These are phyloP conservation scores for Colletotrichum brevisporum DNA, from an alignment of 2,329 filamentous ascomycete species.

Conservation along the genomic window DNA sequence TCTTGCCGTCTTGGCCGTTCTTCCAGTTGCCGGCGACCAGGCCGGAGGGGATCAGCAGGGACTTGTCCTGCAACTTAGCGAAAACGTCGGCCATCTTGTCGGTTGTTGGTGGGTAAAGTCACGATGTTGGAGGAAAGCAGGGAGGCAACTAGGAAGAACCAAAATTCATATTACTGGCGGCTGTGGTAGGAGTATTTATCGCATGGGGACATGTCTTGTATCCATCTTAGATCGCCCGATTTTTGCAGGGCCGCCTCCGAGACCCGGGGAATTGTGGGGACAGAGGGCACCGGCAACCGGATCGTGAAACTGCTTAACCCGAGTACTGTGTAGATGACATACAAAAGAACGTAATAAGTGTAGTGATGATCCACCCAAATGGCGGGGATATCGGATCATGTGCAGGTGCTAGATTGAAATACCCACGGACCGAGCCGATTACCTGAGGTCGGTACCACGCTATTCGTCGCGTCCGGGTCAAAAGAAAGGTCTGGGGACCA, in stretches of 20 bases:
- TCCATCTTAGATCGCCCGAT: slow-evolving; percentile 15
- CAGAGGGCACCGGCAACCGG: slow-evolving; percentile 9
- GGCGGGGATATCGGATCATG: neutral
- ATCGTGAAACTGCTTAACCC: slow-evolving; percentile 2
- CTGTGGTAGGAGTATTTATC: neutral
- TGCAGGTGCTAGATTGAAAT: neutral
- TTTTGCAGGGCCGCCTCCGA: slow-evolving; percentile 19
- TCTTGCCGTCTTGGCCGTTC: slow-evolving; percentile 58
- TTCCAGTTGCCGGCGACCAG: slow-evolving; percentile 62
- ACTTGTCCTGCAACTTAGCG: slow-evolving; percentile 20
- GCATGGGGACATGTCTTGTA: neutral
- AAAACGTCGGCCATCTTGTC: slow-evolving; percentile 18
- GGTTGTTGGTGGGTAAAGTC: neutral
- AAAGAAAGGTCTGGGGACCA: no score
- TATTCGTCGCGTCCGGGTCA: neutral
- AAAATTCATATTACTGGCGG: neutral
- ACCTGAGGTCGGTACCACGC: fast-evolving
- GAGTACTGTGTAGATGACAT: neutral
- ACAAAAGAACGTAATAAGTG: slow-evolving; percentile 5
- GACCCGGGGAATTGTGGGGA: slow-evolving; percentile 27
- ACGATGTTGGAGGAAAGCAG: neutral
- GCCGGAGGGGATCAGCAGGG: slow-evolving; percentile 5
- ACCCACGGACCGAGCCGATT: slow-evolving; percentile 9
- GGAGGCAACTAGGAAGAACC: no score
- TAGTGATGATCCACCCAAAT: neutral